phyloP scores from a whole-genome alignment of 257 asterid species.

The Solanum ahanhuiri region DNA sequence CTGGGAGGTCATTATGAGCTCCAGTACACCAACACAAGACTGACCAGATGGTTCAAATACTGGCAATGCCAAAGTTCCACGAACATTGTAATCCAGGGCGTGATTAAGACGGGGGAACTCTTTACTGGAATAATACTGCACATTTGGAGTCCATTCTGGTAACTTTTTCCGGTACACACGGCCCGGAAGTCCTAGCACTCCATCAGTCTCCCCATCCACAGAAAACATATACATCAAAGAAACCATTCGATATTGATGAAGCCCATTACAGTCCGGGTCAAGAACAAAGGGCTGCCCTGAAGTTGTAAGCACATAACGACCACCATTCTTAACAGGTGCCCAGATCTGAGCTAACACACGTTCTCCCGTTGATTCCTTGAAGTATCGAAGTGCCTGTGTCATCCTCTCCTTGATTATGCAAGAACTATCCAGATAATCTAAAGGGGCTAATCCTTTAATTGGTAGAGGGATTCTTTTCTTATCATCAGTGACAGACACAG shows the following conservation, averaged over 20 bases:
- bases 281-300: slow-evolving; percentile 91
- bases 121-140: slow-evolving; percentile 83
- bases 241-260: slow-evolving; percentile 78
- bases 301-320: slow-evolving; percentile 73
- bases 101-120: slow-evolving; percentile 75
- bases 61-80: slow-evolving; percentile 88
- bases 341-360: slow-evolving; percentile 89
- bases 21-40: slow-evolving; percentile 76
- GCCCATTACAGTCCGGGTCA: slow-evolving; percentile 71
- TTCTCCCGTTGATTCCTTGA: slow-evolving; percentile 66
- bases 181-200: slow-evolving; percentile 74
- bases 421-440: slow-evolving; percentile 48
- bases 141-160: slow-evolving; percentile 97
- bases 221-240: slow-evolving; percentile 67
- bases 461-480: slow-evolving; percentile 46
- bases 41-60: slow-evolving; percentile 88
- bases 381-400: slow-evolving; percentile 84
- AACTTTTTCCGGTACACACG: slow-evolving; percentile 68
- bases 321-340: slow-evolving; percentile 81
- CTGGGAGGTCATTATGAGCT: slow-evolving; percentile 92
- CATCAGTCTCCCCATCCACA: slow-evolving; percentile 62
- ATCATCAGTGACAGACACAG: slow-evolving; percentile 32
- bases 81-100: slow-evolving; percentile 70
- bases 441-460: slow-evolving; percentile 30
- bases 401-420: slow-evolving; percentile 78